phyloP scores from a whole-genome alignment of 192 early-diverging fungal species.

The Coemansia sp. region DNA sequence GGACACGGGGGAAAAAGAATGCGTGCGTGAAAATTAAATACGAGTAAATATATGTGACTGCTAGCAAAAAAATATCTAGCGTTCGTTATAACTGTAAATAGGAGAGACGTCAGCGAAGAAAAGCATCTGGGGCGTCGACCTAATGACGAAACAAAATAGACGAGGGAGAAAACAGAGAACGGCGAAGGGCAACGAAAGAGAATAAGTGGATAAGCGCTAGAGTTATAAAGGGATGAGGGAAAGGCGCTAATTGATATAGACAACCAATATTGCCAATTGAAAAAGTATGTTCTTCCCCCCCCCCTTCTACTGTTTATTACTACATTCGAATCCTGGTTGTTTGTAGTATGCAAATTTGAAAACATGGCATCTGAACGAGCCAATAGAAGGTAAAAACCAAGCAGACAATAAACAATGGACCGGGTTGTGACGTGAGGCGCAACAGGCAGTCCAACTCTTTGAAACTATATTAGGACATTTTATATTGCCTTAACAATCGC shows the following conservation, averaged over 20 bases:
- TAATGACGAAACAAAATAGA: background rate
- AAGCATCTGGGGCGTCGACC: background rate
- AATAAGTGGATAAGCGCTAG: background rate
- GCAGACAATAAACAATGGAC: background rate
- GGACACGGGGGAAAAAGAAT: background rate
- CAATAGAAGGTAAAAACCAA: background rate
- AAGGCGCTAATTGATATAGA: background rate
- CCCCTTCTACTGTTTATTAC: background rate
- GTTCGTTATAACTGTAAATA: slow-evolving; percentile 3
- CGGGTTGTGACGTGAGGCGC: background rate
- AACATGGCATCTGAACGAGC: background rate
- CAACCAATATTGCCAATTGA: background rate
- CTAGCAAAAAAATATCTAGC: background rate
- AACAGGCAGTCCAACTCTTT: background rate
- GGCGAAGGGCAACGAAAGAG: background rate
- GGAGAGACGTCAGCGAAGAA: slow-evolving; percentile 1
- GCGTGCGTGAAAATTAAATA: background rate
- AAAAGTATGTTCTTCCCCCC: background rate
- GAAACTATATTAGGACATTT: background rate
- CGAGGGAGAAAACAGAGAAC: background rate
- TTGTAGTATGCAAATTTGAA: background rate
- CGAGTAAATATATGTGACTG: background rate
- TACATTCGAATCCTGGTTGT: background rate
- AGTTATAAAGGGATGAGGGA: slow-evolving; percentile 1
- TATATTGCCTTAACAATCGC: background rate